Conservation (phyloP, 2,329 filamentous ascomycete species). For the Alternaria atra region DNA sequence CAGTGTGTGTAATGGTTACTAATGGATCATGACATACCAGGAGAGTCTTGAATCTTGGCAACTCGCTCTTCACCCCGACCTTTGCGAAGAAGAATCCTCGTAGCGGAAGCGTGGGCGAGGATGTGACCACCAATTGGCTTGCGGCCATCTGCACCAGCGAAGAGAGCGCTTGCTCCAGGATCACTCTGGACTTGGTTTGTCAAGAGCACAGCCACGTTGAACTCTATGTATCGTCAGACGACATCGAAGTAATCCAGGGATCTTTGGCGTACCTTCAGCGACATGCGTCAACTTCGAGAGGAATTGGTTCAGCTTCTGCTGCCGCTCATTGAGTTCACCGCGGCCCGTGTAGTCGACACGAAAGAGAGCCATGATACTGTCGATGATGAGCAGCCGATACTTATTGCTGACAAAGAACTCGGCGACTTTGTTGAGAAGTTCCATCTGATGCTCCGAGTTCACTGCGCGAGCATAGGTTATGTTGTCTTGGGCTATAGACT, state of each 20-base stretch:
- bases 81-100: conserved; percentile 71
- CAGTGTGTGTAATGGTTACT: conserved; percentile 25
- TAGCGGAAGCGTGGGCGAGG: conserved; percentile 73
- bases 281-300: conserved; percentile 70
- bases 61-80: conserved; percentile 75
- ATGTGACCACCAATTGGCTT: conserved; percentile 74
- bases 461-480: conserved; percentile 71
- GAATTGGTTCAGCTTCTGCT: conserved; percentile 73
- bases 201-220: conserved; percentile 67
- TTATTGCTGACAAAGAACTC: conserved; percentile 69
- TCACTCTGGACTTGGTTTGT: conserved; percentile 78
- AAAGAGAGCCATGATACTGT: conserved; percentile 76
- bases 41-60: conserved; percentile 73
- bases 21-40: conserved; percentile 58
- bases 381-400: conserved; percentile 72
- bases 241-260: too few relatives aligned
- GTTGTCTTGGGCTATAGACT: conserved; percentile 68
- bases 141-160: conserved; percentile 72
- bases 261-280: conserved; percentile 62
- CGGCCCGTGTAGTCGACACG: conserved; percentile 73
- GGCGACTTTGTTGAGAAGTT: conserved; percentile 68
- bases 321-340: conserved; percentile 72
- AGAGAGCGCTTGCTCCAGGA: conserved; percentile 72
- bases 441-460: conserved; percentile 73
- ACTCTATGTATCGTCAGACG: conserved; percentile 57